Percentiles rank a stretch among this genome's conserved stretches.
Evolutionary conservation across 495 filamentous ascomycete genomes (phyloP).

Genomic region (Aspergillus sclerotioniger): DNA sequence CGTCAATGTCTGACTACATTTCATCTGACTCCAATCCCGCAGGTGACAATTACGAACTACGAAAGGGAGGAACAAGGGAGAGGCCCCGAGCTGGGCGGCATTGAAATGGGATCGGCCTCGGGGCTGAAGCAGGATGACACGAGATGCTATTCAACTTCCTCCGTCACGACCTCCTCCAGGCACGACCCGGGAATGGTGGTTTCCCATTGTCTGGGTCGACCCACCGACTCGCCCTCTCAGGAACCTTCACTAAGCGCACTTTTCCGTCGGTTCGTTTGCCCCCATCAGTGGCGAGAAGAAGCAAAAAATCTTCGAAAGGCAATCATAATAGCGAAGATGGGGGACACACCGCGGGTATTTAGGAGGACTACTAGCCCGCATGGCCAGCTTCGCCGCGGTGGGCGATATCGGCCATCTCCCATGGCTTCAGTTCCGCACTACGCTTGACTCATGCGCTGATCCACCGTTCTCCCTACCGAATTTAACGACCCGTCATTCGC

Average conservation of each 20-base stretch:
- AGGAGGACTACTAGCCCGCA: background rate
- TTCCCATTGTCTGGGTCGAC: slow-evolving; percentile 8
- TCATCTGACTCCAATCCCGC: too few species aligned
- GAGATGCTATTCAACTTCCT: background rate
- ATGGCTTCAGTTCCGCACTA: slow-evolving; percentile 2
- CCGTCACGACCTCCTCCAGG: background rate
- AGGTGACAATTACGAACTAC: too few species aligned
- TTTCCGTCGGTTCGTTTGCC: slow-evolving; percentile 9
- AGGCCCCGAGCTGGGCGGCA: too few species aligned
- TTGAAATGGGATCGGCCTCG: too few species aligned
- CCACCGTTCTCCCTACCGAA: slow-evolving; percentile 1
- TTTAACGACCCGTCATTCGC: background rate
- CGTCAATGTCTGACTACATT: too few species aligned
- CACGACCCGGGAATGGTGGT: background rate
- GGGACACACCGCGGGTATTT: background rate
- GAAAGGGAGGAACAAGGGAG: too few species aligned
- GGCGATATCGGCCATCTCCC: slow-evolving; percentile 24
- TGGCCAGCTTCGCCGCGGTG: background rate
- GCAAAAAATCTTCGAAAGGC: slow-evolving; percentile 14
- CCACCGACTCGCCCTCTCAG: slow-evolving; percentile 10
- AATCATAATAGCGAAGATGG: too few species aligned
- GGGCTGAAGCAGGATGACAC: background rate
- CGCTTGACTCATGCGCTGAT: slow-evolving; percentile 10
- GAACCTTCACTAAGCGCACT: slow-evolving; percentile 17
- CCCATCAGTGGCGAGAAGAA: slow-evolving; percentile 9